Evolutionary conservation across 495 filamentous ascomycete species (phyloP), one percentile per base, ranked within the genome.

Genomic region (Aspergillus nidulans): DNA sequence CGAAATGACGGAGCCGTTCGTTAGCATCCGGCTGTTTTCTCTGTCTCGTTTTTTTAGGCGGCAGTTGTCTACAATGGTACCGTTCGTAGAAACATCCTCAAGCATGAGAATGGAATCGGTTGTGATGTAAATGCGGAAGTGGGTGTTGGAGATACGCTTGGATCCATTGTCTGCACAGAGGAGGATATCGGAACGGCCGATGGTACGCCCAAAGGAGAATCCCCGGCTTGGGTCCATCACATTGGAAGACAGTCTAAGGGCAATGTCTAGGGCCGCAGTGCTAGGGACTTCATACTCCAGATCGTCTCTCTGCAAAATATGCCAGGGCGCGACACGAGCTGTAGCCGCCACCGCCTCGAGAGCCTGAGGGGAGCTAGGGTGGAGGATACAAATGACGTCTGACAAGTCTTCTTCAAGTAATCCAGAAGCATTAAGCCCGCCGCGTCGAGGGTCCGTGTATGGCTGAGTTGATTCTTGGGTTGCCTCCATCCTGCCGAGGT

Each of bases 111-210:
- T 83, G 10, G 83, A 88, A 43, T 87, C 80, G 3, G 81, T 70
- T 52, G 90, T 97, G 48, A 96, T 70, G 62, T 85, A 95, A 52
- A 98, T 95, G 30, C 90, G 85, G 66, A 96, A 98, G 63, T 98
- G 94, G 12, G 82, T 76, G 64, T 96, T 96, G 69, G 91, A 96
- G 34, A 97, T 75, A 18, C 85, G 80, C 49, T 76, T 68, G 2
- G 81, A 77, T 45, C 85, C 77, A 42, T 79, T 67, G 18, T 73
- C 67, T 3, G 72, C 63, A 7, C 74, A 64, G 20, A 92, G 77
- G 30, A 85, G 72, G 28, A 97, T 76, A 67, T 98, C 95, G 65
- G 87, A 92, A 30, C 74, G 74, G n/a, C 53, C 38, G 3, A 59
- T 44, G 58, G 92, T 90, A 39, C 94, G 84, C 20, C 94, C 94